A percentile compares a stretch with the other conserved stretches of the same genome.
Evolutionary conservation across 2,329 filamentous ascomycete species (phyloP).

Genomic region (Ceratocystis eucalypticola): DNA sequence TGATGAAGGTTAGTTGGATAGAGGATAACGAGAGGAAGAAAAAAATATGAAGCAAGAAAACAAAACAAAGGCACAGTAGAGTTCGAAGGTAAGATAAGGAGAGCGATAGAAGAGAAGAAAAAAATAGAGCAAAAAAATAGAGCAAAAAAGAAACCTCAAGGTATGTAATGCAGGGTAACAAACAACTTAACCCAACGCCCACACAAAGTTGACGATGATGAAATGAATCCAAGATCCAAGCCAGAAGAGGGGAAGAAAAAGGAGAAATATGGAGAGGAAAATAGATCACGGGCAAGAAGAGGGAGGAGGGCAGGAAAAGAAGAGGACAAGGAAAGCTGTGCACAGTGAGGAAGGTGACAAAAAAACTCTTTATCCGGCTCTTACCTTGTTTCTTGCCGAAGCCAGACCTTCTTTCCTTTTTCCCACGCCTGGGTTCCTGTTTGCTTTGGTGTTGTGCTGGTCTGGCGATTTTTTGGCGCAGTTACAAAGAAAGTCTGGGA

Average conservation of each 20-base stretch:
- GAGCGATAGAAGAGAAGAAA: conserved; percentile 8
- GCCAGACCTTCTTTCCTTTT: conserved; percentile 4
- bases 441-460: background rate
- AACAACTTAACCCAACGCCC: conserved; percentile 14
- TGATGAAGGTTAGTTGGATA: background rate
- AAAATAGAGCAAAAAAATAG: conserved; percentile 1
- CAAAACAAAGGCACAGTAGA: background rate
- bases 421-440: background rate
- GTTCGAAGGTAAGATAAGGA: background rate
- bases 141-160: conserved; percentile 2
- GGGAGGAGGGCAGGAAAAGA: conserved; percentile 1
- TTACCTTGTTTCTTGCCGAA: background rate
- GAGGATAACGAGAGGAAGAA: conserved; percentile 3
- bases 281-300: conserved; percentile 1
- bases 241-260: conserved; percentile 1
- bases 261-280: background rate
- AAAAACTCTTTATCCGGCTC: conserved; percentile 5
- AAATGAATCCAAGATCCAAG: background rate
- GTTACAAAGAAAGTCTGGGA: background rate
- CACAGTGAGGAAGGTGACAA: background rate
- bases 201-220: conserved; percentile 5
- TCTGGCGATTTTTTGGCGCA: conserved; percentile 5
- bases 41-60: conserved; percentile 10
- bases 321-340: background rate
- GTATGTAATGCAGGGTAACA: conserved; percentile 15